Base-by-base conservation (phyloP, 192 early-diverging fungal genomes). In the Geranomyces michiganensis region DNA sequence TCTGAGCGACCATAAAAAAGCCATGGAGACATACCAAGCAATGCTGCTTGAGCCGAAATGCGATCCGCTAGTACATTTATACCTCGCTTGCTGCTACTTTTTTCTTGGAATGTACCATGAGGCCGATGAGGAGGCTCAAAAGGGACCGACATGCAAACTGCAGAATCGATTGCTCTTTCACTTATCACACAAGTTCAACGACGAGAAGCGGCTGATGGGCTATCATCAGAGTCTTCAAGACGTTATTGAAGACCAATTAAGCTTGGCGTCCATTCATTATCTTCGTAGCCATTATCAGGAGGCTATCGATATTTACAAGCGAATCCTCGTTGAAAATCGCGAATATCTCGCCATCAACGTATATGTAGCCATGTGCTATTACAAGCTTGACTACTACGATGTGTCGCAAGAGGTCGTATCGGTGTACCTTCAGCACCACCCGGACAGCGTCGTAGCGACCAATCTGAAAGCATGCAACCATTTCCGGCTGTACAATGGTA, bases 311-410 rank as follows among this genome's bases (percentile, higher is more conserved):
- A 88, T 88, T 48, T 88, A 88, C 74, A 86, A 88, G 70, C 75
- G 86, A n/a, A 82, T 88, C 27, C 72, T 88, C 56, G 51, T 87
- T 8, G 86, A 88, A 60, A 81, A 85, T 63, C 71, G 78, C 33
- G 84, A 88, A 17, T 88, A 76, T 55, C 71, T 86, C 12, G 84
- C 86, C 24, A 79, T 86, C 49, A 88, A 88, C 72, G 86, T 86
- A 21, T 88, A 88, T 55, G 79, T 86, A 19, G 86, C 86, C 45
- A 84, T 88, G 81, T 88, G 86, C 67, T 88, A 88, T 78, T 88
- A 88, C 74, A 88, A 88, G 69, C 76, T 88, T 29, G 86, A 88
- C 74, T 88, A 88, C 75, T 86, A 88, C 68, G 86, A 88, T 66
- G 86, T 88, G 13, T 84, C 84, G 43, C 86, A 88, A 61, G 86